Conservation (phyloP, 2,329 filamentous ascomycete genomes). For the Calonectria honghensis region DNA sequence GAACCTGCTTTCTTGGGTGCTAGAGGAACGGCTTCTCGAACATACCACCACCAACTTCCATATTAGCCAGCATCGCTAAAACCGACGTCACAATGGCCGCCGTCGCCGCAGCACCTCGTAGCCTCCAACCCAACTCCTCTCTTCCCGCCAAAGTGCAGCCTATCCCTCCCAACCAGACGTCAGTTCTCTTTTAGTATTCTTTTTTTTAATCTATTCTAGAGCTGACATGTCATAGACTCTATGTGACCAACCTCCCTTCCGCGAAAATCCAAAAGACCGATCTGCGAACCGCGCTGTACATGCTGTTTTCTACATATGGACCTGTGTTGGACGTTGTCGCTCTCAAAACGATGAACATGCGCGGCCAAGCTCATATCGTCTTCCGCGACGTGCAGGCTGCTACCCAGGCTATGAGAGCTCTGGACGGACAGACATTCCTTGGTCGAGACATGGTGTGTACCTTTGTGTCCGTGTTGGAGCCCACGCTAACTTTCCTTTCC, state of each 20-base stretch:
- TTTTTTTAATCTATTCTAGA: not conserved
- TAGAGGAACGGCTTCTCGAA: constrained; percentile 17
- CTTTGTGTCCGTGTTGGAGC: not conserved
- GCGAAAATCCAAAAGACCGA: constrained; percentile 94
- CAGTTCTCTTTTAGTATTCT: constrained; percentile 59
- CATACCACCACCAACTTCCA: not conserved
- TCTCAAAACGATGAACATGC: constrained; percentile 92
- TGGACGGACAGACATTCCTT: constrained; percentile 91
- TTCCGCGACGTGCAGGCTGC: constrained; percentile 93
- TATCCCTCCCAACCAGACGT: constrained; percentile 85
- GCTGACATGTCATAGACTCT: constrained; percentile 76
- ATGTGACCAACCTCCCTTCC: constrained; percentile 89
- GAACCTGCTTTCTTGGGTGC: constrained; percentile 29
- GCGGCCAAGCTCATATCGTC: constrained; percentile 94
- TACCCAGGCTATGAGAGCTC: constrained; percentile 92
- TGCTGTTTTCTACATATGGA: constrained; percentile 95
- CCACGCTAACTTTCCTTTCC: constrained; percentile 33
- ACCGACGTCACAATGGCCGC: constrained; percentile 58
- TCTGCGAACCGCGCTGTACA: constrained; percentile 90
- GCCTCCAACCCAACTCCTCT: constrained; percentile 64
- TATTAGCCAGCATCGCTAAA: not conserved
- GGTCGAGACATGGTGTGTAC: constrained; percentile 86
- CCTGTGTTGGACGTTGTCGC: constrained; percentile 94
- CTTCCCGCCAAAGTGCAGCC: constrained; percentile 71
- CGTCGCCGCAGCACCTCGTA: constrained; percentile 61